Evolutionary conservation across 805 yeast genomes (phyloP).

Genomic region (Candida ficus): DNA sequence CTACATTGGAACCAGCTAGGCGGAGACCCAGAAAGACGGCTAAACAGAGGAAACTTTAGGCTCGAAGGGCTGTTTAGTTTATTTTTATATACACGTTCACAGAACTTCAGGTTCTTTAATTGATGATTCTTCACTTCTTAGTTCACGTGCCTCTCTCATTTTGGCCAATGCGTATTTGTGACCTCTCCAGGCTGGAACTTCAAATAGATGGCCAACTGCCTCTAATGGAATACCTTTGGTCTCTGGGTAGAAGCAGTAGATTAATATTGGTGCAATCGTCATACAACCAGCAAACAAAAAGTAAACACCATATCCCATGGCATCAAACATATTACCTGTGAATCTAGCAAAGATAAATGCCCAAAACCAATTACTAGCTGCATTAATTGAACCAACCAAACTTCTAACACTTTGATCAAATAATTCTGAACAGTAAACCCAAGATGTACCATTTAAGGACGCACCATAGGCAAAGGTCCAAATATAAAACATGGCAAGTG

Average conservation of each 20-base stretch:
- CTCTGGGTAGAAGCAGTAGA: conserved; percentile 40
- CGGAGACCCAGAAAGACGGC: no score
- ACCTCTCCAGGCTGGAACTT: conserved; percentile 14
- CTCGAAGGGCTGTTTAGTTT: no score
- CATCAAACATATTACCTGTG: conserved; percentile 14
- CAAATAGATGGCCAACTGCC: conserved; percentile 32
- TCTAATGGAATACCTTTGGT: conserved; percentile 41
- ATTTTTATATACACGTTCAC: no score
- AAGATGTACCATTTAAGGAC: conserved; percentile 16
- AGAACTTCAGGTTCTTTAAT: neutral
- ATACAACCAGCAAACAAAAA: conserved; percentile 21
- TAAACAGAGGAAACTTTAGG: no score
- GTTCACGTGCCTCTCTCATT: neutral
- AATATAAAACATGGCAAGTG: conserved; percentile 16
- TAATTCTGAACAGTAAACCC: conserved; percentile 19
- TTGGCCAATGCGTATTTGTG: neutral
- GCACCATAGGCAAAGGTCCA: conserved; percentile 18
- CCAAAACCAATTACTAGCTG: conserved; percentile 17
- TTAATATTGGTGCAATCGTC: conserved; percentile 16
- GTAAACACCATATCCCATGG: conserved; percentile 15
- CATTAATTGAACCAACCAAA: conserved; percentile 10
- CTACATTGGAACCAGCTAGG: no score
- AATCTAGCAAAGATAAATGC: conserved; percentile 17
- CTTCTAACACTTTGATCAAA: conserved; percentile 13
- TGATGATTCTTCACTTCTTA: neutral